Evolutionary conservation across 129 eudicot species (phyloP), one percentile per base, ranked within the genome.

Genomic region (Pseudognaphalium luteoalbum): DNA sequence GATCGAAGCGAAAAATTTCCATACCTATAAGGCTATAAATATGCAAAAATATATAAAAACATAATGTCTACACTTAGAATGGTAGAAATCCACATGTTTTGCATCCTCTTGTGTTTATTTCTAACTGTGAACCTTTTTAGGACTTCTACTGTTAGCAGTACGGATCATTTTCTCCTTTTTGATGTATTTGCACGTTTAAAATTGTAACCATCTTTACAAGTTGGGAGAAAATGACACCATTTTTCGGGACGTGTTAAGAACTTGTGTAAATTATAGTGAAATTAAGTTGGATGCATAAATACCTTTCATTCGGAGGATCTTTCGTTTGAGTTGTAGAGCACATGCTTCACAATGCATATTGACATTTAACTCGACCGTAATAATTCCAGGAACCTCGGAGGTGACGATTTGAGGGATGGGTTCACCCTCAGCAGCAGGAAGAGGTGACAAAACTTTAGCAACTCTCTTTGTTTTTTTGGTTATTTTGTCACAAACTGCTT

Each of bases 281-380:
- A 16, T 5, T 52, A 54, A 1, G 65, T 59, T 4, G 15, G 3
- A 20, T 10, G 33, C 4, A 61, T 25, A 25, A 25, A 30, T 28
- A 84, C 99, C 99, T 89, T 79, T 89, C 99, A 94, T 91, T 81
- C 85, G 85, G 80, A 94, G 99, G 79, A 94, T 91, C 73, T 91
- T 94, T 77, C 79, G 93, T 86, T 94, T 94, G 39, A 94, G 93
- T 67, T 91, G 99, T 19, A 74, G 83, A 20, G 99, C 97, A 71
- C 99, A 94, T 2, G 97, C 97, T 76, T 87, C 93, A 42, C 99
- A 94, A 51, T 94, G 99, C 97, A 91, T 94, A 81, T 89, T 91
- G 34, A 94, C 96, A 54, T 84, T 89, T 10, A 94, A 90, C 60
- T 89, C 97, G 66, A 94, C 92, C 0, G 92, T 89, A n/a, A 80